Evolutionary conservation across 176 grass and related monocot species (phyloP), one percentile per base, ranked within the genome.

Genomic region (Rhynchospora breviuscula): DNA sequence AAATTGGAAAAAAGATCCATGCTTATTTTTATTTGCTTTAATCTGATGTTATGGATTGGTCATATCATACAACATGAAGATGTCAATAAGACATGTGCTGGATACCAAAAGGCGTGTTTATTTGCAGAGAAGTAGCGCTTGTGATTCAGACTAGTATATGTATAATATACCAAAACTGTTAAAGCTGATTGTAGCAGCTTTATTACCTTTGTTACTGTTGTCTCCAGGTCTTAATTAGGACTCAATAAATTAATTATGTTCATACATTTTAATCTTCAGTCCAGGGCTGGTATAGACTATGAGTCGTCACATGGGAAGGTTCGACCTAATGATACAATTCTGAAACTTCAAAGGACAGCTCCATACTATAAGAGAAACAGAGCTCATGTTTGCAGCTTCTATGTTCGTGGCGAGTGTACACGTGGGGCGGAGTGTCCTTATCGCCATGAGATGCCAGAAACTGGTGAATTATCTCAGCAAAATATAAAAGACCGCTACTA

Each of bases 401-500:
- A 59, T 91, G 89, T 89, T 60, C 90, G 96, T 45, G 96, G 96
- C 71, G 96, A 99, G 90, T 99, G 96, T 86, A 95, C 96, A 26
- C 89, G 96, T 78, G 96, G 96, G 21, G 93, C 92, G 54, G 93
- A 99, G 87, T 99, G 96, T 67, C 96, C 96, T 25, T 95, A 99
- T 78, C 91, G 96, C 8, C 96, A 95, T 83, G 96, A 99, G 89
- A 99, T 99, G 96, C 96, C 96, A 88, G 96, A 93, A 88, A 99
- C 93, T 12, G 96, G 96, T 26, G 96, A 99, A 85, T 85, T 99
- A 80, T 93, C 96, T 83, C 93, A 99, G 80, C 96, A 99, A 85
- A 99, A 99, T 53, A 99, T 99, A 29, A 99, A 99, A 87, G 96
- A 99, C 88, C 93, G 96, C 51, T 99, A 99, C 72, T 99, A 99